Base-by-base conservation (phyloP, 106 monocot species). In the Alisma plantagoaquatica region DNA sequence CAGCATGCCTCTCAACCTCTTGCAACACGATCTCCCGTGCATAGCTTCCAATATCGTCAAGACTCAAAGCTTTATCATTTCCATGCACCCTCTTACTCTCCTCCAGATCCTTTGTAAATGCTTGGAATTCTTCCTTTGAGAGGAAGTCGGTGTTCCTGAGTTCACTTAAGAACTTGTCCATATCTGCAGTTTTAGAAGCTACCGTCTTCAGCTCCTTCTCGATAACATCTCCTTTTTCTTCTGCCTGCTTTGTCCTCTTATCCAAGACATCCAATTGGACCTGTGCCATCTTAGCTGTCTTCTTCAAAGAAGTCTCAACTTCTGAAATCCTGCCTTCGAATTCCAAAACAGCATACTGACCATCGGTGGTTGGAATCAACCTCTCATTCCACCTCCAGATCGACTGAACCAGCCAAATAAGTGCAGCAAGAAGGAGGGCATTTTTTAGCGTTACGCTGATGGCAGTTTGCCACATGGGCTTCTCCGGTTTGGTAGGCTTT, bases 251-350 rank as follows among this genome's bases (percentile, higher is more conserved):
- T 10, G 32, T 65, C 21, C 50, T 96, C 43, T 74, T 69, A 53
- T 89, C 81, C 16, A 96, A 41, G 23, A 81, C 66, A 1, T 96
- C 96, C 38, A 96, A 33, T 60, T 96, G 96, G 31, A 96, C 67
- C 48, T 96, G 88, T 33, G 84, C 64, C 89, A 89, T 84, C 57
- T 75, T 76, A 3, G 71, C 43, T 15, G 81, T 72, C 25, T 65
- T 89, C 75, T 89, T 96, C 26, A 96, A 33, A 38, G 69, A 75
- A 32, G 65, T 30, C 53, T 96, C 84, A 33, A 96, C 70, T 27
- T 84, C 73, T 26, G 89, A 81, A 47, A 96, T 65, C 26, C 76
- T 71, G 12, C 49, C 63, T 54, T 96, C 96, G 56, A 73, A 70
- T 43, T 81, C 78, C 14, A 79, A 58, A 24, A 52, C 51, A 22